Evolutionary conservation across 2,329 filamentous ascomycete species (phyloP).

Genomic region (Aspergillus bombycis): DNA sequence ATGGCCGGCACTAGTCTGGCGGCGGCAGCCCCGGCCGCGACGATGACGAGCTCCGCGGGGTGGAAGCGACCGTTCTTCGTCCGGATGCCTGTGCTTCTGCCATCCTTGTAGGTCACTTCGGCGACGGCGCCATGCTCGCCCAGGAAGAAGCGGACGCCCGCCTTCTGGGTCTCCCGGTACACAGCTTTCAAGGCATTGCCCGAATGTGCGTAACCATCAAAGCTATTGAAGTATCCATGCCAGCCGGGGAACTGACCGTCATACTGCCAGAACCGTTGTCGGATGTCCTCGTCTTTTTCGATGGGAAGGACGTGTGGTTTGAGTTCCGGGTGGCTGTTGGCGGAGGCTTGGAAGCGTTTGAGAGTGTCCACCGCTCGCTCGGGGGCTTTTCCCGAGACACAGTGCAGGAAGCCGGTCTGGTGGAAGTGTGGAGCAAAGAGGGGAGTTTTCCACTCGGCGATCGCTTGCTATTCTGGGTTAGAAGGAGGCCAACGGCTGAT

Average conservation of each 20-base stretch:
- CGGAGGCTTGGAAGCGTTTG: slow-evolving; percentile 45
- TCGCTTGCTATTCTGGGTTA: slow-evolving; percentile 47
- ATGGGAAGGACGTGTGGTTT: slow-evolving; percentile 46
- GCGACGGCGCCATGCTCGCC: slow-evolving; percentile 46
- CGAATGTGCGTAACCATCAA: slow-evolving; percentile 62
- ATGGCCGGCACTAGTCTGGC: slow-evolving; percentile 54
- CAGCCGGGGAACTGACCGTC: slow-evolving; percentile 55
- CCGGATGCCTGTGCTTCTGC: slow-evolving; percentile 37
- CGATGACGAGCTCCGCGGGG: slow-evolving; percentile 48
- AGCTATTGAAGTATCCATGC: slow-evolving; percentile 62
- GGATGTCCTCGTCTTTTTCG: slow-evolving; percentile 44
- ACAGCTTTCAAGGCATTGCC: slow-evolving; percentile 55
- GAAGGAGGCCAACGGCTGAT: background rate
- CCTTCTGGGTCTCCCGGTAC: slow-evolving; percentile 45
- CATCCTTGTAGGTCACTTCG: slow-evolving; percentile 41
- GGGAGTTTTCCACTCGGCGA: slow-evolving; percentile 57
- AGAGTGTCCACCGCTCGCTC: slow-evolving; percentile 53
- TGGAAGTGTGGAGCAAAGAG: slow-evolving; percentile 59
- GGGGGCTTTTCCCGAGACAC: slow-evolving; percentile 52
- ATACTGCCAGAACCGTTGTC: slow-evolving; percentile 52
- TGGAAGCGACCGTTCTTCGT: slow-evolving; percentile 45
- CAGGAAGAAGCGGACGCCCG: slow-evolving; percentile 49
- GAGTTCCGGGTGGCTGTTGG: slow-evolving; percentile 38
- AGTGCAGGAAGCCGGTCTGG: slow-evolving; percentile 56
- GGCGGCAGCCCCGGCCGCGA: slow-evolving; percentile 57